Base-by-base conservation (phyloP, 441 rosid species). In the Brassica balearica region DNA sequence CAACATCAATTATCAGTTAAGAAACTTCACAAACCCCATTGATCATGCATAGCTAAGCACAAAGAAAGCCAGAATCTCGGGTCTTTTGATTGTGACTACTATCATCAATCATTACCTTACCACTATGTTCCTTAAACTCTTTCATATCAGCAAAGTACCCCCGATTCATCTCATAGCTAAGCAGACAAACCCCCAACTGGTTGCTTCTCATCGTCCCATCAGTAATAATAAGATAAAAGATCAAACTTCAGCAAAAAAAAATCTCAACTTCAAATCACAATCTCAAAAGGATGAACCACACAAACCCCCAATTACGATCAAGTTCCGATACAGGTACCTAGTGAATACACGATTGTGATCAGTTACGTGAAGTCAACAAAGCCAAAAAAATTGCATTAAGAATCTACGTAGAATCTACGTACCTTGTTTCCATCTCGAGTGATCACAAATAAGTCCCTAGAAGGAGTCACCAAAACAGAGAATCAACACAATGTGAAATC, bases 81-180 rank as follows among this genome's bases (percentile, higher is more conserved):
- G 41, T 34, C 41, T 34, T 34, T 34, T 34, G 41, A 34, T 34
- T 34, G 41, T 34, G 41, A 34, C 41, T 34, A 34, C 41, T 34
- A 65, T 41, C 58, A 71, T 29, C 23, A 43, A 15, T 53, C 20
- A 15, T 53, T 85, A 95, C 99, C 99, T 93, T 93, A 77, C 97
- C 99, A 62, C 97, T 98, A 76, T 95, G 95, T 72, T 89, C 76
- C 84, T 81, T 80, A 4, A 89, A 83, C 77, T 95, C 98, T 2
- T 77, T 60, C 75, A 92, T 82, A 68, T 92, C 98, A 4, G 89
- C 93, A 41, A 92, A 92, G 59, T 92, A 92, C 41, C 97, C 97
- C 51, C 97, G 80, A 80, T 78, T 90, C 97, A 95, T 88, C 91
- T 95, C 99, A 89, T 95, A 29, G 34, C 34, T 29, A 29, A 29